A percentile compares a stretch with the other conserved stretches of the same genome.
Evolutionary conservation across 352 stramenopile genomes (phyloP).

Genomic region (Phytophthora chlamydospora): DNA sequence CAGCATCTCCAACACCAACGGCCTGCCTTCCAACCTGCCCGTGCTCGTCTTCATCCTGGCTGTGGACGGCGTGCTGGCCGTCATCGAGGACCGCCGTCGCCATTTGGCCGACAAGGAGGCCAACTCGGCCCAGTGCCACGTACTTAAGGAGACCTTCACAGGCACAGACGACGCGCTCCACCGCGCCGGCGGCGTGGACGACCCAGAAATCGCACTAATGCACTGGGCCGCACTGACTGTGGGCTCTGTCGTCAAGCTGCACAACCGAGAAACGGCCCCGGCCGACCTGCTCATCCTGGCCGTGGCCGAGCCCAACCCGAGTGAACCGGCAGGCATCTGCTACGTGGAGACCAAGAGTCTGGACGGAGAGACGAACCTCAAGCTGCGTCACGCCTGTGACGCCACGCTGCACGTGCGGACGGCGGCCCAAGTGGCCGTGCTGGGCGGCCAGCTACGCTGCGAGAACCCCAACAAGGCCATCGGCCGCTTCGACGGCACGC

Average conservation of each 20-base stretch:
- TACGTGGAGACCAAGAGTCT: constrained; percentile 91
- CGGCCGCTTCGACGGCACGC: constrained; percentile 74
- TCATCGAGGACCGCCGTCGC: constrained; percentile 85
- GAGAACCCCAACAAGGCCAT: constrained; percentile 86
- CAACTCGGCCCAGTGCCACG: constrained; percentile 75
- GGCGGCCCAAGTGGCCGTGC: constrained; percentile 37
- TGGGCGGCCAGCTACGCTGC: constrained; percentile 63
- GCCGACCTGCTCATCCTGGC: constrained; percentile 88
- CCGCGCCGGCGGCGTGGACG: constrained; percentile 33
- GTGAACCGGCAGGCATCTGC: constrained; percentile 71
- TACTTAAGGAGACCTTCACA: constrained; percentile 59
- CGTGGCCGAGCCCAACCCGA: constrained; percentile 69
- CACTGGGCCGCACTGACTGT: constrained; percentile 82
- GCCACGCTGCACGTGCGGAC: constrained; percentile 54
- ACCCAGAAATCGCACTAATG: constrained; percentile 57
- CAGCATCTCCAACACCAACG: constrained; percentile 85
- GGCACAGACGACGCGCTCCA: constrained; percentile 35
- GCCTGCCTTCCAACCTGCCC: constrained; percentile 79
- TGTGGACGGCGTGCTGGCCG: constrained; percentile 84
- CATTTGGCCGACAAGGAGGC: constrained; percentile 83
- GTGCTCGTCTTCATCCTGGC: constrained; percentile 91
- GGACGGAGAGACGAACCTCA: constrained; percentile 92
- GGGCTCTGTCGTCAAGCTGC: constrained; percentile 82
- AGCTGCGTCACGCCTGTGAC: constrained; percentile 78
- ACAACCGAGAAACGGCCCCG: constrained; percentile 79